A percentile compares a stretch with the other conserved stretches of the same genome.
These are phyloP conservation scores for Spathaspora hagerdaliae DNA, from an alignment of 805 yeast genomes.

Conservation along the genomic window DNA sequence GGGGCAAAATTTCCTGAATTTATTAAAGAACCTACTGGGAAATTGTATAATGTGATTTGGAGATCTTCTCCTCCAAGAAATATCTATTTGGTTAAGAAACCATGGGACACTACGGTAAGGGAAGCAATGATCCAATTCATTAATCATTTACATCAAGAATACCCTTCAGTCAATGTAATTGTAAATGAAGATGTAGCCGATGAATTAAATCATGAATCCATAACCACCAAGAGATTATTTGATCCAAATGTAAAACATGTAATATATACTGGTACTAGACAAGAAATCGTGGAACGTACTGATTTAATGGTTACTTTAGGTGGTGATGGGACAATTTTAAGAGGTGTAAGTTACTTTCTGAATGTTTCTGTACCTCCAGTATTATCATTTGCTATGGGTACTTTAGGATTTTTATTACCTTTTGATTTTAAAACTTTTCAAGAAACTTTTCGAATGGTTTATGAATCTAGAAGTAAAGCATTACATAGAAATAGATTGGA, in stretches of 20 bases:
- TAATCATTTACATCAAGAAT: slow-evolving; percentile 51
- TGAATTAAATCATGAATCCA: slow-evolving; percentile 45
- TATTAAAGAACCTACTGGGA: slow-evolving; percentile 52
- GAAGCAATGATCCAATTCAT: slow-evolving; percentile 66
- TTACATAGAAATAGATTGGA: slow-evolving; percentile 75
- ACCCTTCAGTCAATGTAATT: slow-evolving; percentile 74
- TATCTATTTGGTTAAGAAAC: slow-evolving; percentile 79
- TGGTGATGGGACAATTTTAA: slow-evolving; percentile 92
- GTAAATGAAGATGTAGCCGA: slow-evolving; percentile 71
- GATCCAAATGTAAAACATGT: slow-evolving; percentile 8
- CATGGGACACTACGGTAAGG: slow-evolving; percentile 64
- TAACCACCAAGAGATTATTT: slow-evolving; percentile 20
- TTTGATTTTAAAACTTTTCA: slow-evolving; percentile 67
- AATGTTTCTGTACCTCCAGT: slow-evolving; percentile 82
- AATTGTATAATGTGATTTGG: slow-evolving; percentile 67
- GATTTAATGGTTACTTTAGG: slow-evolving; percentile 85
- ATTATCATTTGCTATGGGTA: slow-evolving; percentile 82
- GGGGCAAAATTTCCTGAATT: slow-evolving; percentile 43
- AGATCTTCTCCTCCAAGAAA: slow-evolving; percentile 62
- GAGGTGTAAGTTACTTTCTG: slow-evolving; percentile 78
- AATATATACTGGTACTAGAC: slow-evolving; percentile 55
- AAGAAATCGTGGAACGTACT: slow-evolving; percentile 59
- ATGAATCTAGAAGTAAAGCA: slow-evolving; percentile 65
- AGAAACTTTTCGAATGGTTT: slow-evolving; percentile 61
- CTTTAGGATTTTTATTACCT: slow-evolving; percentile 85